Conservation (phyloP, 169 alveolate genomes). For the Plasmodium ovale region DNA sequence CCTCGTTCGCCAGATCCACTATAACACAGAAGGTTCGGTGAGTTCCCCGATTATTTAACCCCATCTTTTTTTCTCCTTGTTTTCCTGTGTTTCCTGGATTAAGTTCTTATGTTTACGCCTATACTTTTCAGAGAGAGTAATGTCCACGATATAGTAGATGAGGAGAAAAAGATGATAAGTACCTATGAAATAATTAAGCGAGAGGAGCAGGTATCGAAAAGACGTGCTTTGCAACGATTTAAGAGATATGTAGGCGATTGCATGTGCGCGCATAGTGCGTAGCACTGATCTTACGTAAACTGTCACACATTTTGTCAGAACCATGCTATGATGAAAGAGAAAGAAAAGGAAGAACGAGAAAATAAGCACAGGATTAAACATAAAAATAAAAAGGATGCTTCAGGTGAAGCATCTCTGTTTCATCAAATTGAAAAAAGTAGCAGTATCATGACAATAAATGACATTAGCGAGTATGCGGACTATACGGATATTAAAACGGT, state of each 20-base stretch:
- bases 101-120: not conserved
- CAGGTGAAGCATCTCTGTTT: slow-evolving; percentile 22
- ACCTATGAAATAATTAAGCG: slow-evolving; percentile 55
- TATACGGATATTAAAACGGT: slow-evolving; percentile 72
- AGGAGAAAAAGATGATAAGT: slow-evolving; percentile 41
- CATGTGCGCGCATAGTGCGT: not conserved
- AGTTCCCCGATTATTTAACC: not conserved
- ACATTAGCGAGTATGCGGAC: slow-evolving; percentile 33
- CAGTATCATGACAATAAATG: slow-evolving; percentile 73
- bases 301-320: slow-evolving; percentile 5
- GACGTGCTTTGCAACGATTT: no score
- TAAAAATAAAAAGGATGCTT: slow-evolving; percentile 18
- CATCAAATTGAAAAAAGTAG: slow-evolving; percentile 60
- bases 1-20: slow-evolving; percentile 74
- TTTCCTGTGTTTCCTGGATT: not conserved
- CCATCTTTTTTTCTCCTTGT: not conserved
- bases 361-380: slow-evolving; percentile 13
- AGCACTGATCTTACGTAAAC: no score
- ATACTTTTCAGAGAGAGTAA: slow-evolving; percentile 51
- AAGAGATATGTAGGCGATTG: not conserved
- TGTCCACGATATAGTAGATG: slow-evolving; percentile 71
- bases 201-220: slow-evolving; percentile 56
- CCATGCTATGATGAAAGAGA: slow-evolving; percentile 22
- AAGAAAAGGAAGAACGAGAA: slow-evolving; percentile 34
- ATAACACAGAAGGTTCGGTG: slow-evolving; percentile 76